phyloP scores from a whole-genome alignment of 2,329 filamentous ascomycete genomes.

The Aureobasidium sp. region DNA sequence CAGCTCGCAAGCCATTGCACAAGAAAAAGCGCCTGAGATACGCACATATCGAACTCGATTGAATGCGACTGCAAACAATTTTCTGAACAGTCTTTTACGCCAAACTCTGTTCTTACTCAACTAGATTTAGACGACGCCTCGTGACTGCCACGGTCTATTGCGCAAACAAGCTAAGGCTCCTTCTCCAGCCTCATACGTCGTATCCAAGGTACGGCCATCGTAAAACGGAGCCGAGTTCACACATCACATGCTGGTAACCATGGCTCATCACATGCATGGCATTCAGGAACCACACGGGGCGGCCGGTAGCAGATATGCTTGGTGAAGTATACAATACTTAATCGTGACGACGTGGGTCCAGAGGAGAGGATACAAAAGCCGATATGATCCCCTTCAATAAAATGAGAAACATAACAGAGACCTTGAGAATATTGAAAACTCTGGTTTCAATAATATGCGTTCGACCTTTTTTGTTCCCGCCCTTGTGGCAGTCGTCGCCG shows the following conservation, averaged over 20 bases:
- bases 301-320: background rate
- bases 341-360: background rate
- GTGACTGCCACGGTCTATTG: background rate
- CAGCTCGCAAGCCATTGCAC: background rate
- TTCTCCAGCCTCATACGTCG: constrained; percentile 10
- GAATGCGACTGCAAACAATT: background rate
- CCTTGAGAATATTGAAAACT: background rate
- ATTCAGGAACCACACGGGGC: constrained; percentile 1
- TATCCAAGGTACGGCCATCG: background rate
- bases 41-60: background rate
- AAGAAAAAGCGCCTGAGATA: background rate
- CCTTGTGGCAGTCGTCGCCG: background rate
- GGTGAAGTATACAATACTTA: background rate
- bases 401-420: constrained; percentile 6
- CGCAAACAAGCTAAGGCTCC: background rate
- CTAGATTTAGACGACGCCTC: background rate
- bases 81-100: background rate
- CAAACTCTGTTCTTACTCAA: background rate
- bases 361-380: constrained; percentile 2
- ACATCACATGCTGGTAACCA: constrained; percentile 5
- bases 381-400: background rate
- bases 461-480: background rate
- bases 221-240: background rate
- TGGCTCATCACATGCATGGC: background rate
- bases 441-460: background rate